Conservation (phyloP, 2,329 filamentous ascomycete species). For the Sclerotinia glacialis region DNA sequence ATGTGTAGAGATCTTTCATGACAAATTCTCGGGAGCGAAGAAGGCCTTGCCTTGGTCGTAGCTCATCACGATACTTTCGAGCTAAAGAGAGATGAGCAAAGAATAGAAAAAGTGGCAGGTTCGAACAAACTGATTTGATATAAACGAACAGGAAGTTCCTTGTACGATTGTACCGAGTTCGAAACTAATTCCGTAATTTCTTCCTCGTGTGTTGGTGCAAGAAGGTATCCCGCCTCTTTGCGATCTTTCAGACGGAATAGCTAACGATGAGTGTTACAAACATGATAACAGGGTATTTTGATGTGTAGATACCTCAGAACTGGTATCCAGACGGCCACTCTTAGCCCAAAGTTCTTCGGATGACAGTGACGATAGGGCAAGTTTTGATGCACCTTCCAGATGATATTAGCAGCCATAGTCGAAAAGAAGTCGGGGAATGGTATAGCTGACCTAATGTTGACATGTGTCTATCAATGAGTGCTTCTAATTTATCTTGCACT, state of each 20-base stretch:
- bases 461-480: slow-evolving; percentile 88
- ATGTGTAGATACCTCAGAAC: slow-evolving; percentile 62
- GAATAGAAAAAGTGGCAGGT: no score
- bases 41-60: slow-evolving; percentile 81
- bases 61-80: slow-evolving; percentile 92
- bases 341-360: slow-evolving; percentile 79
- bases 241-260: slow-evolving; percentile 80
- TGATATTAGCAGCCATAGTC: slow-evolving; percentile 1
- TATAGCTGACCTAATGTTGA: slow-evolving; percentile 56
- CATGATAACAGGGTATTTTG: neutral
- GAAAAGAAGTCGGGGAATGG: slow-evolving; percentile 12
- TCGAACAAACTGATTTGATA: slow-evolving; percentile 76
- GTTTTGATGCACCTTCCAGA: slow-evolving; percentile 66
- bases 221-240: slow-evolving; percentile 68
- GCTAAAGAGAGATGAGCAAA: slow-evolving; percentile 46
- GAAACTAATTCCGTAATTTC: slow-evolving; percentile 85
- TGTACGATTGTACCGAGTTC: slow-evolving; percentile 73
- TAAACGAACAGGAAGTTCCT: slow-evolving; percentile 77
- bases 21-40: slow-evolving; percentile 86
- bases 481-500: slow-evolving; percentile 85
- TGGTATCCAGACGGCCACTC: slow-evolving; percentile 74
- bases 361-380: slow-evolving; percentile 81
- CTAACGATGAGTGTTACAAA: slow-evolving; percentile 44
- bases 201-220: slow-evolving; percentile 94
- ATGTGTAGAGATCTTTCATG: slow-evolving; percentile 99